phyloP scores from a whole-genome alignment of 352 stramenopile genomes.

The Halophytophthora batemanensis region DNA sequence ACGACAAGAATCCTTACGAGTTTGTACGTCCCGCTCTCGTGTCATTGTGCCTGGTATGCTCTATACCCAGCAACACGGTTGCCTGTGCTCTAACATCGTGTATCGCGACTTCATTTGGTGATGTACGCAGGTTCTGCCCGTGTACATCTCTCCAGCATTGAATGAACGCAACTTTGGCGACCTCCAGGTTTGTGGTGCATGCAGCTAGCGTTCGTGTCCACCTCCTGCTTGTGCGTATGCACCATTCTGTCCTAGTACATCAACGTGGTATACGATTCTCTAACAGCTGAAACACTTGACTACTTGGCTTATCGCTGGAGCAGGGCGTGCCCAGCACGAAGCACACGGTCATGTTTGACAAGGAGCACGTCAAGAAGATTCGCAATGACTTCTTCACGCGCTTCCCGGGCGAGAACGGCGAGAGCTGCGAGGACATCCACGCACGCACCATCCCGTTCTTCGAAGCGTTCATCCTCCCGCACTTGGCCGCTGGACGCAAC shows the following conservation, averaged over 20 bases:
- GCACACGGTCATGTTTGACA: constrained; percentile 74
- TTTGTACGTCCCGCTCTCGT: constrained; percentile 45
- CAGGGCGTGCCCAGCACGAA: constrained; percentile 70
- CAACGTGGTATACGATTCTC: too few relatives aligned
- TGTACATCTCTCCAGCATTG: constrained; percentile 75
- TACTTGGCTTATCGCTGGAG: not conserved
- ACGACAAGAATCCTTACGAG: constrained; percentile 72
- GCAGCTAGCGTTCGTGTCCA: too few relatives aligned
- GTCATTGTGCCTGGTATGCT: not conserved
- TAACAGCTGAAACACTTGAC: constrained; percentile 5
- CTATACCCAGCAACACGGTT: not conserved
- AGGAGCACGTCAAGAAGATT: constrained; percentile 70
- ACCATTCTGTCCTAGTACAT: too few relatives aligned
- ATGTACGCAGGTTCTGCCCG: constrained; percentile 55
- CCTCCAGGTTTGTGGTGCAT: constrained; percentile 53
- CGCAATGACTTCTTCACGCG: constrained; percentile 80
- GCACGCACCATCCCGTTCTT: constrained; percentile 78
- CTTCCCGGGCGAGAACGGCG: constrained; percentile 74
- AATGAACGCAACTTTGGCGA: constrained; percentile 87
- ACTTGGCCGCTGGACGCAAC: constrained; percentile 68
- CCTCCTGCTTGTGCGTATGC: too few relatives aligned
- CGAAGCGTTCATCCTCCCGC: constrained; percentile 68
- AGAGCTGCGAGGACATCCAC: constrained; percentile 81
- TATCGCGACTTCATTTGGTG: not conserved
- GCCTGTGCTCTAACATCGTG: too few relatives aligned